These are phyloP conservation scores for Pseudogymnoascus sp. DNA, from an alignment of 2,329 filamentous ascomycete genomes.

Conservation along the genomic window DNA sequence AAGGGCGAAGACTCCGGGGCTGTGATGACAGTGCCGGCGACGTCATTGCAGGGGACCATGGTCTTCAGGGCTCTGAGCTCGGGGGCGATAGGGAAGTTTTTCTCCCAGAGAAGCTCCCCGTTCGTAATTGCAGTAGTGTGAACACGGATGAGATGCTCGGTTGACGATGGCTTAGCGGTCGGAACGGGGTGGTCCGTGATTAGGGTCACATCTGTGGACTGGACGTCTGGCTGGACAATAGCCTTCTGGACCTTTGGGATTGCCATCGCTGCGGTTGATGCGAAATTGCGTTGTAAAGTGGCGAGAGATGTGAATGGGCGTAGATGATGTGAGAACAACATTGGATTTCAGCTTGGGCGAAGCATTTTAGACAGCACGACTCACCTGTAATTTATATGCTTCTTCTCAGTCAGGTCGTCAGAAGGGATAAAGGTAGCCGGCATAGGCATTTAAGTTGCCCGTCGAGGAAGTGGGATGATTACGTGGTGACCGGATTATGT, in stretches of 20 bases:
- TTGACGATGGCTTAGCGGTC: constrained; percentile 17
- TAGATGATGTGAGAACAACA: not conserved
- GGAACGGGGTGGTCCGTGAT: constrained; percentile 20
- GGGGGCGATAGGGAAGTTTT: constrained; percentile 23
- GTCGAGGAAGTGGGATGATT: not conserved
- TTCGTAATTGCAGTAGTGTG: constrained; percentile 34
- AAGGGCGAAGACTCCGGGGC: constrained; percentile 32
- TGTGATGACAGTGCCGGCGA: constrained; percentile 34
- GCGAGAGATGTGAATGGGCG: not conserved
- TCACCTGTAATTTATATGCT: not conserved
- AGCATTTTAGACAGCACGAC: not conserved
- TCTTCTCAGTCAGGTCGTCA: not conserved
- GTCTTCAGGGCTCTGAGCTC: constrained; percentile 15
- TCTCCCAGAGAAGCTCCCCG: constrained; percentile 39
- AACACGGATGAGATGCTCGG: constrained; percentile 35
- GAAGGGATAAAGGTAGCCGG: not conserved
- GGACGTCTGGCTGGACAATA: constrained; percentile 1
- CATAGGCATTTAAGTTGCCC: not conserved
- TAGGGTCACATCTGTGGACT: constrained; percentile 13
- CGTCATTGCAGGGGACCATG: constrained; percentile 36
- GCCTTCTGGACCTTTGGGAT: not conserved
- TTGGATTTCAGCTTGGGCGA: not conserved
- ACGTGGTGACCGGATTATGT: not conserved
- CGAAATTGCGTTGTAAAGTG: not conserved
- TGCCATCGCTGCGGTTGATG: not conserved